A percentile compares a stretch with the other conserved stretches of the same genome.
These are phyloP conservation scores for Suillus occidentalis DNA, from an alignment of 768 basidiomycete genomes.

Conservation along the genomic window DNA sequence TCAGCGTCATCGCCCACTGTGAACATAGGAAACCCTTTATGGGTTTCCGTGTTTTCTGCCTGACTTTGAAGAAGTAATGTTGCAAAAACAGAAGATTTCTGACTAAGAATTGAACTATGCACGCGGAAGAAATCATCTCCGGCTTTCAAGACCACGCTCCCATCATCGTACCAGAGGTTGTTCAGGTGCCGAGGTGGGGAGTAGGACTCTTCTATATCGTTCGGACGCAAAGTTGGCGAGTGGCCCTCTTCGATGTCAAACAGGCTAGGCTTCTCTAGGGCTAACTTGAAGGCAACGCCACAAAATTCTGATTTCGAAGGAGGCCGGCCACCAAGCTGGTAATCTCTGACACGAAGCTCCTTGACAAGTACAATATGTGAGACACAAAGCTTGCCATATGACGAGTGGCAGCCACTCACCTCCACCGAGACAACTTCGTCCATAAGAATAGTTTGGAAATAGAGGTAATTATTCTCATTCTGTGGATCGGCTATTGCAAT, in stretches of 20 bases:
- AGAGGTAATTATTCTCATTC: too few species aligned
- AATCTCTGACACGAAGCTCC: background rate
- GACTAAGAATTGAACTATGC: background rate
- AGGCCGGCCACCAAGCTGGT: background rate
- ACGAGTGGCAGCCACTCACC: background rate
- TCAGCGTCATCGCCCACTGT: background rate
- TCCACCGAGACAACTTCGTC: background rate
- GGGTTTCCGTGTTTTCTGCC: background rate
- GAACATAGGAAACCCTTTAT: background rate
- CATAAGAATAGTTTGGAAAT: background rate
- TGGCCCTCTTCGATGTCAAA: background rate
- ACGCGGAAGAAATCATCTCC: background rate
- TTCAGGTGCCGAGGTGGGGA: background rate
- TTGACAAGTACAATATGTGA: background rate
- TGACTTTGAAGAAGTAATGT: background rate
- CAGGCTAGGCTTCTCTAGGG: background rate
- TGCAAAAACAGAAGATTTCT: conserved; percentile 1
- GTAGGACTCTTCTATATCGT: background rate
- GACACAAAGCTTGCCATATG: background rate
- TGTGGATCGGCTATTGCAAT: background rate
- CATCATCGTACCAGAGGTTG: background rate
- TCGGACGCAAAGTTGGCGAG: background rate
- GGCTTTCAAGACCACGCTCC: background rate
- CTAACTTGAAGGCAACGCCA: background rate
- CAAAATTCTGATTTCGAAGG: background rate